phyloP scores from a whole-genome alignment of 345 rosid species.

The Populus nigra region DNA sequence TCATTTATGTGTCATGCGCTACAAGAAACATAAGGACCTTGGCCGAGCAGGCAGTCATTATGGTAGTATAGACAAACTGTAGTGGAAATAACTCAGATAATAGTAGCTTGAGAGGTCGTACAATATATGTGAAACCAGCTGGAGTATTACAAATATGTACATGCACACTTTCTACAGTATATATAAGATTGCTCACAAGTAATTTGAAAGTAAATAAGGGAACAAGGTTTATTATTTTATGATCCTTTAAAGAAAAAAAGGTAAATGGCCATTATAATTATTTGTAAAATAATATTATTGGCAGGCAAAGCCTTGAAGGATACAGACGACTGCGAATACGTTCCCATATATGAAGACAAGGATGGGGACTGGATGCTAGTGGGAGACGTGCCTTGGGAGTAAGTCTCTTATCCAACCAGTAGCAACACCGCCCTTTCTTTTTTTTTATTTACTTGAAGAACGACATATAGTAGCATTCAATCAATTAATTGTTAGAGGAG shows the following conservation, averaged over 20 bases:
- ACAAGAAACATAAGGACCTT: neutral
- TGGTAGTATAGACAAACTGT: too few relatives aligned
- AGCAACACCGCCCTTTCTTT: neutral
- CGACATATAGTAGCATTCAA: too few relatives aligned
- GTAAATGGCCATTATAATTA: neutral
- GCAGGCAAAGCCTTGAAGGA: slow-evolving; percentile 31
- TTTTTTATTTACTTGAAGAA: neutral
- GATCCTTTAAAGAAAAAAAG: neutral
- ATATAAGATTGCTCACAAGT: too few relatives aligned
- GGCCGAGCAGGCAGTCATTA: neutral
- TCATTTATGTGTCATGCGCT: neutral
- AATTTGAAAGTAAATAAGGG: neutral
- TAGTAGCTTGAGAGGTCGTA: neutral
- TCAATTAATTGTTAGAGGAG: too few relatives aligned
- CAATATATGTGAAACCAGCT: neutral
- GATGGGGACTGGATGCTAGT: slow-evolving; percentile 37
- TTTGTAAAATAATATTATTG: neutral
- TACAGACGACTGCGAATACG: slow-evolving; percentile 25
- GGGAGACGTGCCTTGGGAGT: slow-evolving; percentile 37
- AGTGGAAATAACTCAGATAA: neutral
- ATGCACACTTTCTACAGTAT: neutral
- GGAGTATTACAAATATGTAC: neutral
- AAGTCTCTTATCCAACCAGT: slow-evolving; percentile 1
- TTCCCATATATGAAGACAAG: slow-evolving; percentile 32
- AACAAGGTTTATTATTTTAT: neutral